These are phyloP conservation scores for Lipomyces yamanashiensis DNA, from an alignment of 805 yeast species.

Conservation along the genomic window DNA sequence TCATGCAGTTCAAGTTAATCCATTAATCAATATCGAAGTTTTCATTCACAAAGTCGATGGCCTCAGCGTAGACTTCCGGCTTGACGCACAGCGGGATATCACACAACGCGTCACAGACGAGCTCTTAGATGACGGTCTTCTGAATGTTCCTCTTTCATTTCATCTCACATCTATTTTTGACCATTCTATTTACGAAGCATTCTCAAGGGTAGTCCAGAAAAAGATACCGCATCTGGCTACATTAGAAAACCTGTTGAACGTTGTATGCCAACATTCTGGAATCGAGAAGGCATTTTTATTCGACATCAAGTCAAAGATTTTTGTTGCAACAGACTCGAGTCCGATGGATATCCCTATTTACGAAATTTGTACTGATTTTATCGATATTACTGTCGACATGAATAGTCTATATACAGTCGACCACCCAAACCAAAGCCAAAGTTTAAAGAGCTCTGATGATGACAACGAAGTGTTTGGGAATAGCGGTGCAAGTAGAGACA, in stretches of 20 bases:
- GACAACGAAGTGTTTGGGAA: conserved; percentile 10
- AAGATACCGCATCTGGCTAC: conserved; percentile 86
- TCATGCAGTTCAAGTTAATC: conserved; percentile 82
- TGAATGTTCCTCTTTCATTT: conserved; percentile 88
- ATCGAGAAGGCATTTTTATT: conserved; percentile 92
- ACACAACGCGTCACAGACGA: conserved; percentile 96
- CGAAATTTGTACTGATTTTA: conserved; percentile 96
- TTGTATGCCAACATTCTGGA: conserved; percentile 83
- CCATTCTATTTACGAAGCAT: conserved; percentile 94
- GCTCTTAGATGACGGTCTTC: conserved; percentile 82
- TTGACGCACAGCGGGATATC: conserved; percentile 94
- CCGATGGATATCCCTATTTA: conserved; percentile 95
- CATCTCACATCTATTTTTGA: conserved; percentile 93
- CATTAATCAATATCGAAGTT: conserved; percentile 85
- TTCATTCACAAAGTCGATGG: conserved; percentile 96
- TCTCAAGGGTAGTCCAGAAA: conserved; percentile 89
- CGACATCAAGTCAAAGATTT: conserved; percentile 89
- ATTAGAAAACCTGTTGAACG: conserved; percentile 85
- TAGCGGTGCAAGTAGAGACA: conserved; percentile 23
- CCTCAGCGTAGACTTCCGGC: conserved; percentile 85
- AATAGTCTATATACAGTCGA: conserved; percentile 50
- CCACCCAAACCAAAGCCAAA: conserved; percentile 2
- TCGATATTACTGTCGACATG: conserved; percentile 89
- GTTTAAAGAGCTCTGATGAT: conserved; percentile 11
- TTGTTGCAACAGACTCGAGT: conserved; percentile 93